Base-by-base conservation (phyloP, 2,329 filamentous ascomycete genomes). In the Blastomyces gilchristii region DNA sequence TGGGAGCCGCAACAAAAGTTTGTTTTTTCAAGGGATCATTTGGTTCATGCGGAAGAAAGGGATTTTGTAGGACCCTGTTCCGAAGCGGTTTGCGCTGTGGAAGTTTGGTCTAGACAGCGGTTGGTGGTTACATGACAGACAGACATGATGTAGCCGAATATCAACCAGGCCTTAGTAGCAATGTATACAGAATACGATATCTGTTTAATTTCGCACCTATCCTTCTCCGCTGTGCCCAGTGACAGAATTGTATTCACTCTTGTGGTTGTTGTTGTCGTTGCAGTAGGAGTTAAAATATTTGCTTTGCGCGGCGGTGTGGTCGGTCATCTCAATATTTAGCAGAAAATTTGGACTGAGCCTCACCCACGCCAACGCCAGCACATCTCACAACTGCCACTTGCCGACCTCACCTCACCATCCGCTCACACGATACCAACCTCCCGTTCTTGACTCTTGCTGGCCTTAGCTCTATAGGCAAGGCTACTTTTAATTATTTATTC, bases 401-500 rank as follows among this genome's bases (percentile, higher is more conserved):
- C 58, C 37, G 34, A 45, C 57, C 57, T 47, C 57, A 31, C 43
- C 28, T 34, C 22, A 47, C n/a, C 57, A 45, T 3, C 25, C 22
- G 12, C 39, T 18, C 41, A 22, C 47, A 39, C 49, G 3, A 18
- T 31, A 18, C 18, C 45, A 61, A 43, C 49, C 47, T 52, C 58
- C 59, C 18, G 58, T 53, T 53, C 47, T 53, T 31, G 31, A 61
- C 22, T 43, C 14, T 58, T 58, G 56, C 43, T 50, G 47, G 62
- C 37, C 53, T 62, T 41, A 31, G 47, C 41, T 58, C 14, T 11
- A 18, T 16, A 41, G 59, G 59, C 34, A 61, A 61, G 59, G 47
- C 34, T 37, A 22, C 11, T 61, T 31, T 52, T n/a, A 25, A 53
- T 61, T 61, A 61, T 61, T 61, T 64, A 60, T 65, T 63, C 63